Evolutionary conservation across 73 alveolate species (phyloP), one percentile per base, ranked within the genome.

Genomic region (Paramecium primaurelia): DNA sequence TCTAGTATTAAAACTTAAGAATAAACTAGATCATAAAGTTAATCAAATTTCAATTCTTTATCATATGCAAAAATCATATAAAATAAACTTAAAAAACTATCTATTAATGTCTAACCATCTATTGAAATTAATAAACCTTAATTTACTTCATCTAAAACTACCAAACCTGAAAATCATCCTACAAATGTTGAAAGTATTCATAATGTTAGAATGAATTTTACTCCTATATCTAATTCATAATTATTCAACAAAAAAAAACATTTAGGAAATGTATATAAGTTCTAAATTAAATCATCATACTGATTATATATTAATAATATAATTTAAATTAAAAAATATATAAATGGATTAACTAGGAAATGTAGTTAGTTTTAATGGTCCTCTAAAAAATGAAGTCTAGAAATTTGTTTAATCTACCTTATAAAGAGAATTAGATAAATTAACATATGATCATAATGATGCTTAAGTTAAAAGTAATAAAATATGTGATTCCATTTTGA

Each of bases 381-480:
- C 88, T 6, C 51, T 87, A 16, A 87, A 87, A 64, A 34, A 36
- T 26, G 69, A 20, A n/a, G 73, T 87, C 42, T 64, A 87, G 34
- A 77, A 87, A 6, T 54, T 34, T 42, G 93, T 77, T 40, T 40
- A 54, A 18, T 36, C 34, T 34, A 59, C 51, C 4, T 64, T 87
- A n/a, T 26, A 64, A 60, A 77, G 36, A 64, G 68, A 87, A 40
- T 93, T 96, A 71, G 92, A 86, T 85, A 93, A 92, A 45, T 87
- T 90, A 58, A 89, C 89, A 0, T 96, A 95, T 86, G 93, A 92
- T 59, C 95, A 93, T 38, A 94, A 84, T 38, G 97, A 96, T 71
- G 98, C 96, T 32, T 94, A 95, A 64, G 49, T 64, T n/a, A 95
- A 97, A 97, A 91, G 97, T 47, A 93, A 93, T 69, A 85, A 92